Evolutionary conservation across 2,329 filamentous ascomycete species (phyloP).

Genomic region (Pseudomassariella vexata): DNA sequence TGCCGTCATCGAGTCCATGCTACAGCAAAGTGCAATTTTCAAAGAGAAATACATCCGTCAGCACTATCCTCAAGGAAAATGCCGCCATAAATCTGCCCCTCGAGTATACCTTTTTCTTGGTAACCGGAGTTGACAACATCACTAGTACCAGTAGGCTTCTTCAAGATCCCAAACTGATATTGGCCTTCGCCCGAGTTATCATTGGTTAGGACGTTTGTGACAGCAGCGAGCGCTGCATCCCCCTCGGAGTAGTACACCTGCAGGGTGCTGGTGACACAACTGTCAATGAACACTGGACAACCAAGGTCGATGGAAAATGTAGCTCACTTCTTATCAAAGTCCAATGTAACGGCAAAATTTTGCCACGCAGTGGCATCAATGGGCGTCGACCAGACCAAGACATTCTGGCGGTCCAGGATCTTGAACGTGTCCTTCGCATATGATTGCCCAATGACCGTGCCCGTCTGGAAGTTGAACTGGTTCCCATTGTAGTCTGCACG

Average conservation of each 20-base stretch:
- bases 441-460: slow-evolving; percentile 27
- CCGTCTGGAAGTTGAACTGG: slow-evolving; percentile 28
- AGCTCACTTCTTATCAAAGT: slow-evolving; percentile 48
- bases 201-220: slow-evolving; percentile 38
- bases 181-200: slow-evolving; percentile 48
- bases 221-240: slow-evolving; percentile 37
- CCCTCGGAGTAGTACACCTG: slow-evolving; percentile 51
- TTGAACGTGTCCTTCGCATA: slow-evolving; percentile 34
- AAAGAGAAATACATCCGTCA: slow-evolving; percentile 34
- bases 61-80: slow-evolving; percentile 44
- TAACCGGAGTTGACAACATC: slow-evolving; percentile 45
- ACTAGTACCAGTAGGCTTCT: slow-evolving; percentile 47
- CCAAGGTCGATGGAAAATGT: not conserved
- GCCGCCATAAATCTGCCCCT: slow-evolving; percentile 45
- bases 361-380: slow-evolving; percentile 47
- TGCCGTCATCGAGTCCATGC: no score
- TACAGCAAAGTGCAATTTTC: no score
- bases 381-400: slow-evolving; percentile 32
- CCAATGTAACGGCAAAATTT: slow-evolving; percentile 53
- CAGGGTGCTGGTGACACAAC: slow-evolving; percentile 47
- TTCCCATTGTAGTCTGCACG: slow-evolving; percentile 21
- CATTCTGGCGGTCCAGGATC: slow-evolving; percentile 31
- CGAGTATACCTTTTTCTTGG: slow-evolving; percentile 38
- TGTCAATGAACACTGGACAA: no score
- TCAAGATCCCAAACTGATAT: slow-evolving; percentile 53